A percentile compares a stretch with the other conserved stretches of the same genome.
phyloP scores from a whole-genome alignment of 2,329 filamentous ascomycete species.

The Alternaria hordeiaustralica region DNA sequence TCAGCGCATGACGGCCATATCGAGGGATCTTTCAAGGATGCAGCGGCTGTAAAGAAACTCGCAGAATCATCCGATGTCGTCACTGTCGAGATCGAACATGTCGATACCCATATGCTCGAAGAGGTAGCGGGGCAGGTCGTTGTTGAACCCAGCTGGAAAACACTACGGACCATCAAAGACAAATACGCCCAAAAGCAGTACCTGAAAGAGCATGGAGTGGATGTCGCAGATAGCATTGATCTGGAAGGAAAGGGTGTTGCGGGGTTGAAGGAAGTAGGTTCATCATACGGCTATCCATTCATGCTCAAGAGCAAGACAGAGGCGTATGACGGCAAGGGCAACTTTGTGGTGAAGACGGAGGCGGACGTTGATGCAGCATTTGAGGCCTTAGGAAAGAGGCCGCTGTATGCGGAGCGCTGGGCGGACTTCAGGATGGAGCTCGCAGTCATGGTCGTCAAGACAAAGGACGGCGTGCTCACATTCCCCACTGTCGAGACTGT shows the following conservation, averaged over 20 bases:
- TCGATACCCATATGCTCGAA: slow-evolving; percentile 87
- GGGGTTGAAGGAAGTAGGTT: slow-evolving; percentile 68
- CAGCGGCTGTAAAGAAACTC: slow-evolving; percentile 78
- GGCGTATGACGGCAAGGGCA: slow-evolving; percentile 89
- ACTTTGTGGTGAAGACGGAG: slow-evolving; percentile 67
- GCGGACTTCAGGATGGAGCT: slow-evolving; percentile 85
- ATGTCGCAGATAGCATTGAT: slow-evolving; percentile 73
- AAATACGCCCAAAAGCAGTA: slow-evolving; percentile 91
- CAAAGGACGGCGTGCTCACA: slow-evolving; percentile 73
- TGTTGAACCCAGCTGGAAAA: slow-evolving; percentile 81
- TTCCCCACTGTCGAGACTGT: slow-evolving; percentile 94
- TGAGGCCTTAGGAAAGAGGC: slow-evolving; percentile 68
- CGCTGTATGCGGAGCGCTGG: slow-evolving; percentile 90
- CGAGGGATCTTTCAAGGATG: slow-evolving; percentile 85
- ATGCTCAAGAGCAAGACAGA: slow-evolving; percentile 93
- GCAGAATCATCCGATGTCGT: slow-evolving; percentile 78
- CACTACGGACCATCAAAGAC: slow-evolving; percentile 88
- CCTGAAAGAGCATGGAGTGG: slow-evolving; percentile 70
- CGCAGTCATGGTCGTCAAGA: slow-evolving; percentile 93
- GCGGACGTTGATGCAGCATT: slow-evolving; percentile 70
- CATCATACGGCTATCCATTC: slow-evolving; percentile 77
- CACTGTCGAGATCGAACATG: slow-evolving; percentile 95
- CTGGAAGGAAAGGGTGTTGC: slow-evolving; percentile 65
- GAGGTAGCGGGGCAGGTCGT: slow-evolving; percentile 74
- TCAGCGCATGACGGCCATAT: slow-evolving; percentile 77